These are phyloP conservation scores for Aspergillus incahuasiensis DNA, from an alignment of 495 filamentous ascomycete genomes.

Conservation along the genomic window DNA sequence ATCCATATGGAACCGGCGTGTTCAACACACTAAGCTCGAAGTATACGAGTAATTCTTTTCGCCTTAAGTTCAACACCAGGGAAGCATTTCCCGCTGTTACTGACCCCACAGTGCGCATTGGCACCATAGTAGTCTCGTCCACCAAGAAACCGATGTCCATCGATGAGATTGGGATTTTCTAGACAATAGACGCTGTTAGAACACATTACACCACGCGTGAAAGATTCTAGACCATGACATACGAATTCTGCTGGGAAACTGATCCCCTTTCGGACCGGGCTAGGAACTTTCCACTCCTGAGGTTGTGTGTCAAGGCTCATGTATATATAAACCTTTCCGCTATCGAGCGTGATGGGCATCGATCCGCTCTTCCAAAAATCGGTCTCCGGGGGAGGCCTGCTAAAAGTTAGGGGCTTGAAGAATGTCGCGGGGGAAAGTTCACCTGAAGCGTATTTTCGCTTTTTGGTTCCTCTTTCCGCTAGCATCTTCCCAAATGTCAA, in stretches of 20 bases:
- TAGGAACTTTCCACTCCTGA: constrained; percentile 17
- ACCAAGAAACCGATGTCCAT: constrained; percentile 33
- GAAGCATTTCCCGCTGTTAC: constrained; percentile 4
- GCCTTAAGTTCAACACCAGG: constrained; percentile 26
- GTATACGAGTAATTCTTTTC: constrained; percentile 22
- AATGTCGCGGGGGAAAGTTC: constrained; percentile 3
- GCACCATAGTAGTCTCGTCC: constrained; percentile 24
- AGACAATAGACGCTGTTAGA: not conserved
- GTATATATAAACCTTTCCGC: constrained; percentile 11
- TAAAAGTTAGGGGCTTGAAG: not conserved
- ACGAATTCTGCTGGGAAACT: constrained; percentile 30
- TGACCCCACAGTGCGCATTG: constrained; percentile 27
- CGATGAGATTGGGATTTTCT: constrained; percentile 28
- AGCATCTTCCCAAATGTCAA: constrained; percentile 41
- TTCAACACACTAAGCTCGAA: constrained; percentile 23
- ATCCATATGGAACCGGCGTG: constrained; percentile 18
- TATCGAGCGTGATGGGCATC: constrained; percentile 25
- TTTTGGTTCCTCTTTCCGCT: constrained; percentile 23
- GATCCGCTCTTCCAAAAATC: constrained; percentile 34
- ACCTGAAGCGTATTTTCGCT: constrained; percentile 45
- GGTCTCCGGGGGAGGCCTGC: constrained; percentile 37
- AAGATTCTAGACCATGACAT: constrained; percentile 9
- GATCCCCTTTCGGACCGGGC: constrained; percentile 25
- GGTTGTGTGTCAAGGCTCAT: constrained; percentile 21
- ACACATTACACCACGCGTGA: not conserved